phyloP scores from a whole-genome alignment of 2,329 filamentous ascomycete species.

The Lithohypha guttulata region DNA sequence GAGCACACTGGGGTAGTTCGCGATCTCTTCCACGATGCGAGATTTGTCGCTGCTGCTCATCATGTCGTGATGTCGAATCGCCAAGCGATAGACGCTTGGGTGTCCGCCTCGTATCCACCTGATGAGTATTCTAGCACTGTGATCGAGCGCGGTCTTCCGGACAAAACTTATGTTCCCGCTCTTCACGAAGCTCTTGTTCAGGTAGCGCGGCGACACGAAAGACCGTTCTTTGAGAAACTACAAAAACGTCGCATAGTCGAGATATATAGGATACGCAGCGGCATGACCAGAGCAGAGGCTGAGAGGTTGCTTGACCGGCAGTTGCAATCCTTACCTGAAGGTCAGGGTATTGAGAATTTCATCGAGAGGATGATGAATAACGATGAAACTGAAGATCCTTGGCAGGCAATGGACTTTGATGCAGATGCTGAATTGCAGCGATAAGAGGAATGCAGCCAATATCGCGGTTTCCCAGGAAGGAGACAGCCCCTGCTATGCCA shows the following conservation, averaged over 20 bases:
- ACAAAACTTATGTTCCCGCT: not conserved
- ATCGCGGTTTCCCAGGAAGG: no score
- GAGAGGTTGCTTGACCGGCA: slow-evolving; percentile 1
- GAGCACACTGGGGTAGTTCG: slow-evolving; percentile 7
- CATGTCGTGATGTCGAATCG: not conserved
- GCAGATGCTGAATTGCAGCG: no score
- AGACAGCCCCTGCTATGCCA: no score
- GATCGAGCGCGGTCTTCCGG: not conserved
- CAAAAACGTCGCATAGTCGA: slow-evolving; percentile 3
- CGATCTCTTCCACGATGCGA: not conserved
- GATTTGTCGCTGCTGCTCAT: not conserved
- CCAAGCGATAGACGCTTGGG: not conserved
- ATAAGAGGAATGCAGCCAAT: no score
- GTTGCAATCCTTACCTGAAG: not conserved
- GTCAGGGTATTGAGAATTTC: slow-evolving; percentile 5
- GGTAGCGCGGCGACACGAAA: slow-evolving; percentile 1
- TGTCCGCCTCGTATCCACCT: not conserved
- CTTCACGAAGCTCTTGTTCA: slow-evolving; percentile 1
- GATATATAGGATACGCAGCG: not conserved
- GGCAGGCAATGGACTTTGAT: no score
- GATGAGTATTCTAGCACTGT: not conserved
- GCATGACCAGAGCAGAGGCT: slow-evolving; percentile 4
- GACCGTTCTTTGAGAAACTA: slow-evolving; percentile 6
- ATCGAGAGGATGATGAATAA: slow-evolving; percentile 2
- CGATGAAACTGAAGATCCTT: no score